Conservation (phyloP, 163 green algal genomes). For the Chlorella variabilis region DNA sequence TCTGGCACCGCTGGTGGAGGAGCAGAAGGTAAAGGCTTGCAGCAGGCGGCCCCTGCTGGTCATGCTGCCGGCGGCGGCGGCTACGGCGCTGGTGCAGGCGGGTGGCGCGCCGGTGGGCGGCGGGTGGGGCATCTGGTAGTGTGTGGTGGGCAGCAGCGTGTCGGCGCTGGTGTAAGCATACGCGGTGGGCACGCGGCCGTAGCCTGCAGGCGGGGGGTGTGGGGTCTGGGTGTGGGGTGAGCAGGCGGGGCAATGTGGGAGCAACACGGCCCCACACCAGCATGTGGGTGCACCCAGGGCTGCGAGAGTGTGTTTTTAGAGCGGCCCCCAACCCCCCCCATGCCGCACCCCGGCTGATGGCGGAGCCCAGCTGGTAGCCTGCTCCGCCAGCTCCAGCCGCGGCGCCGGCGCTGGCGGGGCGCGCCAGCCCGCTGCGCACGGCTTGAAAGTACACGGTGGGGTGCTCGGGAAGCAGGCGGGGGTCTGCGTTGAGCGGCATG, state of each 20-base stretch:
- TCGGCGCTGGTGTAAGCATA: slow-evolving; percentile 20
- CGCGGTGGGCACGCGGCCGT: slow-evolving; percentile 26
- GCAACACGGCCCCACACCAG: too few relatives aligned
- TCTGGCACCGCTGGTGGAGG: neutral
- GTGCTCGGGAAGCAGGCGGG: neutral
- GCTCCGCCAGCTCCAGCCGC: neutral
- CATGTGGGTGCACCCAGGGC: too few relatives aligned
- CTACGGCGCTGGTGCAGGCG: neutral
- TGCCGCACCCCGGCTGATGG: neutral
- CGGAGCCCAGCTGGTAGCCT: neutral
- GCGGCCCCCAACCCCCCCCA: neutral
- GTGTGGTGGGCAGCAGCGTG: slow-evolving; percentile 22
- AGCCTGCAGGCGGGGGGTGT: slow-evolving; percentile 14
- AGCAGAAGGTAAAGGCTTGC: slow-evolving; percentile 14
- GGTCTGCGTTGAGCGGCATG: slow-evolving; percentile 13
- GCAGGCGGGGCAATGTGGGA: too few relatives aligned
- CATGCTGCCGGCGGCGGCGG: neutral
- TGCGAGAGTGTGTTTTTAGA: too few relatives aligned
- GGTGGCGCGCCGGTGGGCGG: neutral
- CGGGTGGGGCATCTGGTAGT: slow-evolving; percentile 10
- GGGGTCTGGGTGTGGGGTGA: too few relatives aligned
- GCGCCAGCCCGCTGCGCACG: neutral
- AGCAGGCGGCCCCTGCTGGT: neutral
- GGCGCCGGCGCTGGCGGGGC: neutral
- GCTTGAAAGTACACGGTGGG: neutral